A percentile compares a stretch with the other conserved stretches of the same genome.
Evolutionary conservation across 352 stramenopile genomes (phyloP).

Genomic region (Sclerospora graminicola): DNA sequence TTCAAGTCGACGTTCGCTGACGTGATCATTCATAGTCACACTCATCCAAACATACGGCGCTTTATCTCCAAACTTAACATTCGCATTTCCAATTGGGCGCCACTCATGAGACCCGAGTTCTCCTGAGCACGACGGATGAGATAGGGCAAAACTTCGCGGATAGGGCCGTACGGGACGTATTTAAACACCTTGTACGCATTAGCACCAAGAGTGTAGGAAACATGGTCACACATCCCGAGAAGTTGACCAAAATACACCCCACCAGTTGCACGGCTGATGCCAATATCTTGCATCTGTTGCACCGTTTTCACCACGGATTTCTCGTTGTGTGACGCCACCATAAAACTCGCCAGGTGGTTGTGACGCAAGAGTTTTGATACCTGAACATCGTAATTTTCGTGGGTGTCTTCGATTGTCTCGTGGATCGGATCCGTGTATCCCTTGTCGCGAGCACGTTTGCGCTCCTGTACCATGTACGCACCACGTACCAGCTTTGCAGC

Average conservation of each 20-base stretch:
- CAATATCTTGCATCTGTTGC: conserved; percentile 82
- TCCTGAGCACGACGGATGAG: conserved; percentile 94
- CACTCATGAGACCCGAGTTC: conserved; percentile 89
- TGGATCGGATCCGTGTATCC: conserved; percentile 88
- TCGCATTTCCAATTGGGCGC: conserved; percentile 59
- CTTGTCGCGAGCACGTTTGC: conserved; percentile 80
- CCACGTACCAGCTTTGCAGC: conserved; percentile 96
- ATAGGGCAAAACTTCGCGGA: conserved; percentile 95
- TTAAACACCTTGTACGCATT: conserved; percentile 93
- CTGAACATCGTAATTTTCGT: conserved; percentile 89
- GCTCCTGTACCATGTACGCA: conserved; percentile 97
- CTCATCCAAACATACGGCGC: conserved; percentile 35
- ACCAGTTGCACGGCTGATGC: conserved; percentile 60
- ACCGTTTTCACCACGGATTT: conserved; percentile 90
- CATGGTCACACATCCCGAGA: conserved; percentile 95
- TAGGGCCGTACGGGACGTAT: conserved; percentile 96
- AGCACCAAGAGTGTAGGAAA: conserved; percentile 92
- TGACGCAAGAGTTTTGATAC: conserved; percentile 86
- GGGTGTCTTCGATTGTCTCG: conserved; percentile 88
- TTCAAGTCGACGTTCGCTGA: conserved; percentile 4
- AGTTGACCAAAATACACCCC: conserved; percentile 96
- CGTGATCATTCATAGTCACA: background rate
- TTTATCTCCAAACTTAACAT: conserved; percentile 62
- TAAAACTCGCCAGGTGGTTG: conserved; percentile 87
- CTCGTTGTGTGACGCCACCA: conserved; percentile 98